Base-by-base conservation (phyloP, 2,329 filamentous ascomycete genomes). In the Achaetomium macrosporum region DNA sequence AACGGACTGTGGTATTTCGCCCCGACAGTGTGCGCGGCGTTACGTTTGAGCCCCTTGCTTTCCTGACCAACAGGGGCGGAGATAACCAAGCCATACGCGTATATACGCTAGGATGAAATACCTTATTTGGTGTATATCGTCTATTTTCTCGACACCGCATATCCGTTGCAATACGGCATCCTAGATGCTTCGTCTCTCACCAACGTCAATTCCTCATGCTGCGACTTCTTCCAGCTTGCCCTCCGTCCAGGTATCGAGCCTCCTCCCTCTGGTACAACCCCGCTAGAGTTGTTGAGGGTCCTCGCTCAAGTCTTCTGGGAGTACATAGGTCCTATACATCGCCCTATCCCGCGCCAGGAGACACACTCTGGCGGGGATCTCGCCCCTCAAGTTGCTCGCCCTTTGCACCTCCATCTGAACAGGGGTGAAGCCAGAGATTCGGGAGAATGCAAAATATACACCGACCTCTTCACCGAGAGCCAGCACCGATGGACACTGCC, bases 331-430 rank as follows among this genome's bases (percentile, higher is more conserved):
- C 49, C 69, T 73, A 60, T 77, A 76, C 3, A 69, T 72, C 17
- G 72, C 68, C 47, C 71, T 68, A 55, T 79, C 76, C 20, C 67
- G 69, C 15, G 74, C 74, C 9, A 83, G 63, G 9, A 83, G 64
- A 54, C 76, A 79, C 3, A 82, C 66, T 45, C 79, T 70, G 3
- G 71, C 68, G 1, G 78, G 75, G 11, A 80, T 64, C 25, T 74
- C 70, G 2, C 76, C 76, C 40, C 75, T 68, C 17, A 71, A 61
- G 7, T 69, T 66, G 39, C 69, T 75, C 33, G 65, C 69, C 33
- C 71, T 71, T 45, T 75, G 72, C 7, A 79, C 72, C 55, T 81
- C 75, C 75, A 83, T 80, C 49, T 71, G 70, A 2, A 73, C 64
- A 0, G 78, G 77, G 4, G 58, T 54, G 49, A 74, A 74, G 15